phyloP scores from a whole-genome alignment of 495 filamentous ascomycete species.

The Talaromyces stipitatus region DNA sequence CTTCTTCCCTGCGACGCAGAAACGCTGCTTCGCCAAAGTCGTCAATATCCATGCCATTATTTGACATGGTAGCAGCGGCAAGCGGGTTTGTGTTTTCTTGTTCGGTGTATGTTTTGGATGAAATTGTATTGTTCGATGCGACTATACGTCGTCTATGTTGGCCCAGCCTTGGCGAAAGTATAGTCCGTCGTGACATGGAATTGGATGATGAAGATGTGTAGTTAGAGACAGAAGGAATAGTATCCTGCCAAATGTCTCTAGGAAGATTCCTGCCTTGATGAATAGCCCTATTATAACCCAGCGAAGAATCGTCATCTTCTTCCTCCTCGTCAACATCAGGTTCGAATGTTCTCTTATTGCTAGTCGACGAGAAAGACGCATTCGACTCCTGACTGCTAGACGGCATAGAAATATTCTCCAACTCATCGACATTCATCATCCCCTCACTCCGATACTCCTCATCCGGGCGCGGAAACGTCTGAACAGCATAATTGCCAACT shows the following conservation, averaged over 20 bases:
- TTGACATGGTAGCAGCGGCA: slow-evolving; percentile 14
- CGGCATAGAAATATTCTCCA: slow-evolving; percentile 34
- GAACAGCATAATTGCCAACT: slow-evolving; percentile 36
- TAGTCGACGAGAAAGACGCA: slow-evolving; percentile 28
- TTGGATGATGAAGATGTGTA: neutral
- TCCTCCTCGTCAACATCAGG: slow-evolving; percentile 9
- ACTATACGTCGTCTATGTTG: slow-evolving; percentile 25
- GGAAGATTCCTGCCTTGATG: neutral
- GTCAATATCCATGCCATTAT: slow-evolving; percentile 26
- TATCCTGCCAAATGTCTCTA: slow-evolving; percentile 7
- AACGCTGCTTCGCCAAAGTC: slow-evolving; percentile 40
- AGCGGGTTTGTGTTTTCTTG: slow-evolving; percentile 8
- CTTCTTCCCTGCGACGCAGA: slow-evolving; percentile 33
- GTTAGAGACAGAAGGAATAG: neutral
- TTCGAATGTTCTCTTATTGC: slow-evolving; percentile 26
- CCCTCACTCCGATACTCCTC: slow-evolving; percentile 6
- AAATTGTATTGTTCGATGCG: neutral
- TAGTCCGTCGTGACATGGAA: slow-evolving; percentile 15
- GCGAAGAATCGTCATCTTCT: slow-evolving; percentile 5
- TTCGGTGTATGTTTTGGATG: neutral
- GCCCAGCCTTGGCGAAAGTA: slow-evolving; percentile 26
- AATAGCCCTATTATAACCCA: neutral
- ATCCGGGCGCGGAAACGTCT: slow-evolving; percentile 12
- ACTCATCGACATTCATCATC: slow-evolving; percentile 21
- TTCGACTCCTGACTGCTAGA: slow-evolving; percentile 39